Base-by-base conservation (phyloP, 768 basidiomycete genomes). In the Pleurotus ostreatus region DNA sequence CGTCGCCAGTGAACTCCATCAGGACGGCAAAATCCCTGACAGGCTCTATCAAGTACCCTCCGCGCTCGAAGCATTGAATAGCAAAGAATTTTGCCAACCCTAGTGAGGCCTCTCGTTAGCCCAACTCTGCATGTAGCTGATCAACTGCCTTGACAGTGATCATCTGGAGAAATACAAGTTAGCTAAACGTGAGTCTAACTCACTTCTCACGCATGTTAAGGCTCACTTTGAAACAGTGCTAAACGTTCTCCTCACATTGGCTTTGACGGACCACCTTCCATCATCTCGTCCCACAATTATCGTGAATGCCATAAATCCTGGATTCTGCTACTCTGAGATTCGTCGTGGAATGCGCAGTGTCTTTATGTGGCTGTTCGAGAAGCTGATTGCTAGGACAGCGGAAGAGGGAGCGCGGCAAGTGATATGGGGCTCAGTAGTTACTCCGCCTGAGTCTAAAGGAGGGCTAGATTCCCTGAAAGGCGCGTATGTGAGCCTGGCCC, bases 1-100 rank as follows among this genome's bases (percentile, higher is more conserved):
- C 18, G 74, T 80, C 4, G 54, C 74, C 0, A 81, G 79, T 54
- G 79, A 71, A 22, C 56, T 70, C 0, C 79, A 80, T 56, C 71
- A 70, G 52, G 65, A 55, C 60, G 62, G 64, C 0, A 55, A 58
- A 15, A 39, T 75, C 0, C 59, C 64, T 0, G 61, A 70, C n/a
- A 55, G 63, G 2, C 49, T 74, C 5, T n/a, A 66, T 5, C 60
- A 70, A 0, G 55, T 61, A 5, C 40, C 62, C 0, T 67, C 70
- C 13, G 71, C 74, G 2, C 54, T 75, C 6, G 56, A 66, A n/a
- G 63, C 61, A 0, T 60, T 78, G 4, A 68, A 67, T 0, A 71
- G 68, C 45, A 65, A 67, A 45, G 63, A 70, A 6, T 66, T 30
- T 13, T 48, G 9, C 13, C 34, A 6, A 18, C 20, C 25, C 9